These are phyloP conservation scores for Cladophialophora carrionii DNA, from an alignment of 2,329 filamentous ascomycete genomes.

Conservation along the genomic window DNA sequence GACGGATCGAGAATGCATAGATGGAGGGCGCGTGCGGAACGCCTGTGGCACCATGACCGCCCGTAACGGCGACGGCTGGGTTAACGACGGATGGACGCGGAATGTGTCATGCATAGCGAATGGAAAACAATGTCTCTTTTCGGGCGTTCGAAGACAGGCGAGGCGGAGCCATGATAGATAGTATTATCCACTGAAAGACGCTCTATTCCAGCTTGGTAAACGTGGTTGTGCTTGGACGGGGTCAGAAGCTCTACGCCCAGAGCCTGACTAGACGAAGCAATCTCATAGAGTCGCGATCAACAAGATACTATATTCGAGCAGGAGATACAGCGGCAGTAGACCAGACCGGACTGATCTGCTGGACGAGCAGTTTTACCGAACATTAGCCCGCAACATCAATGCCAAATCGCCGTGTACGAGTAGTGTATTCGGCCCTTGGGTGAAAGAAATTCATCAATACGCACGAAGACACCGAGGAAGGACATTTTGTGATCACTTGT, in stretches of 20 bases:
- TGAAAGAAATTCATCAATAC: background rate
- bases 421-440: background rate
- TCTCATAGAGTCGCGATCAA: constrained; percentile 3
- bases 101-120: constrained; percentile 33
- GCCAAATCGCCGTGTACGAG: background rate
- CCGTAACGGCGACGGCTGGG: constrained; percentile 10
- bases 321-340: background rate
- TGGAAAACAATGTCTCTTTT: constrained; percentile 23
- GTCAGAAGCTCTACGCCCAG: background rate
- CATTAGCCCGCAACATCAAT: constrained; percentile 7
- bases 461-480: constrained; percentile 12
- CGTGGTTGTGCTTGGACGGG: background rate
- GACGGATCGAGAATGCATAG: constrained; percentile 5
- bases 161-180: constrained; percentile 22
- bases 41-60: background rate
- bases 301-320: background rate
- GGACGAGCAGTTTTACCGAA: constrained; percentile 10
- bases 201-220: background rate
- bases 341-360: no score
- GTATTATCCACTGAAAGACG: constrained; percentile 11
- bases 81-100: constrained; percentile 17
- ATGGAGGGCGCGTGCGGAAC: constrained; percentile 3
- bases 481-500: constrained; percentile 25
- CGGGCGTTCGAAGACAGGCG: constrained; percentile 22
- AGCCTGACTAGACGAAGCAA: constrained; percentile 13